These are phyloP conservation scores for Leccinum subgranulosum DNA, from an alignment of 768 basidiomycete genomes.

Conservation along the genomic window DNA sequence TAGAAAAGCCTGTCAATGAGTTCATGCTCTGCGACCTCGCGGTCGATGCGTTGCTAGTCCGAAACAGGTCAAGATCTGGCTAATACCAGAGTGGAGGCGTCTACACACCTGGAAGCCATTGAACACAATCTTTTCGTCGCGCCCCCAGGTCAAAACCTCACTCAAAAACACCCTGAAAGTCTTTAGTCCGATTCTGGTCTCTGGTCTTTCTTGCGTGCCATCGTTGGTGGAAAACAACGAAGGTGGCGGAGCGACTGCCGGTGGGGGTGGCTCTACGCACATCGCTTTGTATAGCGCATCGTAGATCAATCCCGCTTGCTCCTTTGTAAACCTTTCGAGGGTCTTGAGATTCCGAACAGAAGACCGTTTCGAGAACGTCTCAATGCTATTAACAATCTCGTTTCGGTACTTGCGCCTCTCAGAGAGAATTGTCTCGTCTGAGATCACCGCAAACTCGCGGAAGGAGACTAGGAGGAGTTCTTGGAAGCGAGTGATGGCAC, in stretches of 20 bases:
- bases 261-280: conserved; percentile 70
- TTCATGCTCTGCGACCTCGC: conserved; percentile 93
- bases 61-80: conserved; percentile 1
- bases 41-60: conserved; percentile 76
- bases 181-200: conserved; percentile 80
- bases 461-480: conserved; percentile 96
- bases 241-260: conserved; percentile 44
- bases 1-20: conserved; percentile 91
- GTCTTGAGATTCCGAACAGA: conserved; percentile 84
- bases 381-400: conserved; percentile 90
- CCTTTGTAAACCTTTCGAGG: conserved; percentile 79
- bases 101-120: conserved; percentile 82
- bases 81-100: background rate
- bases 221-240: conserved; percentile 57
- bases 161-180: conserved; percentile 91
- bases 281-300: conserved; percentile 87
- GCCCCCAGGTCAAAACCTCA: conserved; percentile 92
- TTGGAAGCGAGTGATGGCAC: conserved; percentile 96
- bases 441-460: conserved; percentile 95
- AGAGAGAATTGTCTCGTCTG: conserved; percentile 86
- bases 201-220: conserved; percentile 68
- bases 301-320: conserved; percentile 86
- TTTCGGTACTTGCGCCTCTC: conserved; percentile 85
- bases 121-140: conserved; percentile 87
- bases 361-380: conserved; percentile 89